Evolutionary conservation across 202 grass and related monocot species (phyloP).

Genomic region (Carex arenaria): DNA sequence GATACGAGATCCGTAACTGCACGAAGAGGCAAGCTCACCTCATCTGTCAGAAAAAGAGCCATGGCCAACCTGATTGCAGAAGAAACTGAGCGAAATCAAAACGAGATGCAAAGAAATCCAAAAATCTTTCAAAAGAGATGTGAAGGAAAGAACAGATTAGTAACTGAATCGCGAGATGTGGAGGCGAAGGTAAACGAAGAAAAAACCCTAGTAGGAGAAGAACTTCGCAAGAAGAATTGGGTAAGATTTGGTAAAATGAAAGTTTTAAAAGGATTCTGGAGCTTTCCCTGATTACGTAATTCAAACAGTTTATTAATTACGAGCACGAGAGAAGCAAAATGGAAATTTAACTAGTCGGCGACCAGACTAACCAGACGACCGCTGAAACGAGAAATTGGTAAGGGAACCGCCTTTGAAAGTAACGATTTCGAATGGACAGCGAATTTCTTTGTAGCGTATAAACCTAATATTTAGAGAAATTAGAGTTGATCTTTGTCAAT

Average conservation of each 20-base stretch:
- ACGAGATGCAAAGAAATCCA: not conserved
- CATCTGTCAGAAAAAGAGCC: constrained; percentile 65
- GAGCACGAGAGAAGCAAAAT: not conserved
- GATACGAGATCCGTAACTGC: constrained; percentile 44
- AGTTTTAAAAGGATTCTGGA: not conserved
- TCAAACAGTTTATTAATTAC: not conserved
- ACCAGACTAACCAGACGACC: not conserved
- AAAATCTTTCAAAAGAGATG: not conserved
- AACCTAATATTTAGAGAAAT: not conserved
- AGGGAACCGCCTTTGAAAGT: not conserved
- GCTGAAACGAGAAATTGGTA: not conserved
- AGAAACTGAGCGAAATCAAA: not conserved
- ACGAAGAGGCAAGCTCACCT: constrained; percentile 49
- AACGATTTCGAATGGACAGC: not conserved
- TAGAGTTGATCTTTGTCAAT: not conserved
- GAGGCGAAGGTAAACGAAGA: not conserved
- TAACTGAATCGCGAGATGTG: not conserved
- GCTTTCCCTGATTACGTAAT: constrained; percentile 7
- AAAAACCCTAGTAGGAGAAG: not conserved
- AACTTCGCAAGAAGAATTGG: not conserved
- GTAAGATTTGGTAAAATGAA: not conserved
- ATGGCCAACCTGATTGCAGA: constrained; percentile 19
- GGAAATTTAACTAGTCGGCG: not conserved
- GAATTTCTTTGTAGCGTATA: not conserved
- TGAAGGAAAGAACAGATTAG: not conserved